Base-by-base conservation (phyloP, 805 yeast genomes). In the Wickerhamomyces bisporus region DNA sequence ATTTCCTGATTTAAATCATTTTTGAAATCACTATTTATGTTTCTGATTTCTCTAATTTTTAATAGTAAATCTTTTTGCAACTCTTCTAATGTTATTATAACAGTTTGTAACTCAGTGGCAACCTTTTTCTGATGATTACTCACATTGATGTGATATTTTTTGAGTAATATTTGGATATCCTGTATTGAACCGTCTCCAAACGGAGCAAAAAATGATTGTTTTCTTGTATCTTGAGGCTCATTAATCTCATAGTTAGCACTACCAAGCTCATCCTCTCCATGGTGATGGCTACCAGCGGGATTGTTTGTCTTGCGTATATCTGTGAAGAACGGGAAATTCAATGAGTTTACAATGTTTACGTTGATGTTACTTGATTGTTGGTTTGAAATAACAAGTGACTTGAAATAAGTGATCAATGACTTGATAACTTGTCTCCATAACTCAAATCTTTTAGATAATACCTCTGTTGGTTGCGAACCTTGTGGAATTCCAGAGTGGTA, bases 331-430 rank as follows among this genome's bases (percentile, higher is more conserved):
- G 73, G 70, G 53, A 67, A 66, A 24, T 64, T 58, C 18, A 85
- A 79, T 9, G 94, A 86, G 56, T 86, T 89, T 43, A 86, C 86
- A 27, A 88, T 70, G 35, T 95, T 69, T 36, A 78, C 62, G 49
- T 86, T 91, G 54, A 86, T 91, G 42, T 94, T 73, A 32, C 83
- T 78, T 26, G 84, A 75, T 55, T 89, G 95, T 58, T 88, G 95
- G 55, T 87, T 89, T 32, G 86, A 88, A 7, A 83, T 75, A 4
- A 86, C 85, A 17, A 77, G 79, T 49, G 87, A 93, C 46, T 75
- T 77, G 48, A 88, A 71, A 58, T 91, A 91, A 31, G 70, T 73
- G 18, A 86, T 73, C 38, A 91, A 64, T 30, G 91, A 83, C 49
- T 80, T 79, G 43, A 88, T 79, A 38, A 89, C 76, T 36, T 75